Conservation (phyloP, 768 basidiomycete species). For the Mycena epipterygia region DNA sequence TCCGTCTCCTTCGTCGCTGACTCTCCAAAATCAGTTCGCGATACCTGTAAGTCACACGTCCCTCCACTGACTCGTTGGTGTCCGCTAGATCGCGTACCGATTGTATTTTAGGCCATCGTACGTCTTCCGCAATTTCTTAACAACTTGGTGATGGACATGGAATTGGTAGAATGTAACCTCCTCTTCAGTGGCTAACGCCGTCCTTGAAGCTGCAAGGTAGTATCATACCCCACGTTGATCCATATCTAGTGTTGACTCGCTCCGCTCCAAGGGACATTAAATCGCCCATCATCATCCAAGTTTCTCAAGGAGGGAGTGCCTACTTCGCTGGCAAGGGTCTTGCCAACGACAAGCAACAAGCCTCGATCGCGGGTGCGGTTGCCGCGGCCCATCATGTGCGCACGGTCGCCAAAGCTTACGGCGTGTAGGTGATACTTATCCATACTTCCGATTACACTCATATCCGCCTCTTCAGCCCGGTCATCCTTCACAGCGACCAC, state of each 20-base stretch:
- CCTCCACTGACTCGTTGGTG: background rate
- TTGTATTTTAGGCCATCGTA: constrained; percentile 75
- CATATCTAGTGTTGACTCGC: constrained; percentile 16
- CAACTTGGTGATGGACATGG: constrained; percentile 20
- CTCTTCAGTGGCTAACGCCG: constrained; percentile 94
- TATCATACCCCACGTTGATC: constrained; percentile 26
- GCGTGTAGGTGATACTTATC: constrained; percentile 74
- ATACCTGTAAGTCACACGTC: constrained; percentile 77
- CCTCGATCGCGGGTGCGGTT: constrained; percentile 92
- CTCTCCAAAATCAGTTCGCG: constrained; percentile 68
- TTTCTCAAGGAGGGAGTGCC: constrained; percentile 96
- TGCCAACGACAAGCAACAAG: constrained; percentile 94
- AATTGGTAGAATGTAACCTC: constrained; percentile 90
- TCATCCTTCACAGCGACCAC: constrained; percentile 98
- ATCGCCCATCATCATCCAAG: constrained; percentile 96
- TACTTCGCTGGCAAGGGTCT: constrained; percentile 98
- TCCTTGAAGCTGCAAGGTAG: constrained; percentile 94
- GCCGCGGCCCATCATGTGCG: constrained; percentile 95
- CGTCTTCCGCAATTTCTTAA: constrained; percentile 49
- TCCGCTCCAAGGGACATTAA: constrained; percentile 83
- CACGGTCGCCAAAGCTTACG: constrained; percentile 89
- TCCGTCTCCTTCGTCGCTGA: constrained; percentile 22
- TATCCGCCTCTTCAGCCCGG: constrained; percentile 70
- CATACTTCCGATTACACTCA: background rate
- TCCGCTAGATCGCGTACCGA: constrained; percentile 13